Conservation (phyloP, 768 basidiomycete genomes). For the Mycena filopes region DNA sequence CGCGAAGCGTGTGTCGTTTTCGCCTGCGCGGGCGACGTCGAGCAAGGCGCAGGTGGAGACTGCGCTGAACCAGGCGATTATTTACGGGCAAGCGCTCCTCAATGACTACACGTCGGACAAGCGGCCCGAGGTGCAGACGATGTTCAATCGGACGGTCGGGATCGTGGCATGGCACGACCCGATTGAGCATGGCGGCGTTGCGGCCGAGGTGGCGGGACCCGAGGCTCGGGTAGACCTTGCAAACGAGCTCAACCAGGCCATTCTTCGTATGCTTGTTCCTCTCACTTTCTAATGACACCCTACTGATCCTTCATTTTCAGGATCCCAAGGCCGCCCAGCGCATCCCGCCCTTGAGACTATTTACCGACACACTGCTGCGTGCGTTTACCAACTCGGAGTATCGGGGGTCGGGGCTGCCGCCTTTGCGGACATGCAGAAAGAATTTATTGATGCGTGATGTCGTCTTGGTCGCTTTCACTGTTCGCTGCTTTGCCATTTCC, state of each 20-base stretch:
- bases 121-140: slow-evolving; percentile 69
- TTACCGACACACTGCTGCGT: slow-evolving; percentile 79
- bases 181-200: slow-evolving; percentile 69
- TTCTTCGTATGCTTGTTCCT: slow-evolving; percentile 68
- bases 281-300: background rate
- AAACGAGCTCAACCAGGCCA: slow-evolving; percentile 83
- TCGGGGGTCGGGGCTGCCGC: slow-evolving; percentile 81
- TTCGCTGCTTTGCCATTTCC: background rate
- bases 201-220: slow-evolving; percentile 75
- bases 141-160: slow-evolving; percentile 80
- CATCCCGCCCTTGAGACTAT: slow-evolving; percentile 79
- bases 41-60: slow-evolving; percentile 57
- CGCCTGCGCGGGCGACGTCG: slow-evolving; percentile 36
- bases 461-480: background rate
- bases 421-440: slow-evolving; percentile 82
- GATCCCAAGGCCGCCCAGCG: slow-evolving; percentile 80
- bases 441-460: slow-evolving; percentile 66
- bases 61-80: slow-evolving; percentile 72
- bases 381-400: slow-evolving; percentile 76
- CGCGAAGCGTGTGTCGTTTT: slow-evolving; percentile 22
- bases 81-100: slow-evolving; percentile 79
- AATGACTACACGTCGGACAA: slow-evolving; percentile 73
- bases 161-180: slow-evolving; percentile 87
- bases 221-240: slow-evolving; percentile 73
- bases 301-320: slow-evolving; percentile 48